These are phyloP conservation scores for Alternaria atra DNA, from an alignment of 2,329 filamentous ascomycete genomes.

Conservation along the genomic window DNA sequence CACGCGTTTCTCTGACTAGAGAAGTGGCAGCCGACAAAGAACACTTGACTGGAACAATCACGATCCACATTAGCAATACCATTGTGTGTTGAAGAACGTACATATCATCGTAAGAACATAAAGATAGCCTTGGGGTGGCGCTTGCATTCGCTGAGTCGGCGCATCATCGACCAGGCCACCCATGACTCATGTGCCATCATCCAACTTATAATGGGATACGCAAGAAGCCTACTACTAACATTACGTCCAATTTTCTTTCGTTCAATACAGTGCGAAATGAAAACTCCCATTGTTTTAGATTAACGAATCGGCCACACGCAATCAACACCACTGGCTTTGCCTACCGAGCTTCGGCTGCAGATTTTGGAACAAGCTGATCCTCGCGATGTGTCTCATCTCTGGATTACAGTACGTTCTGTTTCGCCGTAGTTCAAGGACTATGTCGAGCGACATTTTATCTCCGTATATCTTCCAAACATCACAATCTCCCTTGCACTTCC, in stretches of 20 bases:
- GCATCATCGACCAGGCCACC: too few species aligned
- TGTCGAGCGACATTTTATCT: conserved; percentile 30
- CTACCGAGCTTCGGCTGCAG: conserved; percentile 30
- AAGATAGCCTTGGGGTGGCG: neutral
- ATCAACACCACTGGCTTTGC: conserved; percentile 6
- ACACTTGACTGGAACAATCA: neutral
- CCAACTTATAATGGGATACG: too few species aligned
- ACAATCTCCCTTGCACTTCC: conserved; percentile 28
- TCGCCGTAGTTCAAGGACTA: conserved; percentile 24
- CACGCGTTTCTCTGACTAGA: neutral
- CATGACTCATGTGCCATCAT: too few species aligned
- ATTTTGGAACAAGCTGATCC: conserved; percentile 18
- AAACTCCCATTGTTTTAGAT: neutral
- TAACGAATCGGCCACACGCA: neutral
- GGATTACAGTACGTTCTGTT: conserved; percentile 27
- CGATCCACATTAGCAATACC: neutral
- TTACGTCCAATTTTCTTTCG: neutral
- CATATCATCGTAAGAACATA: neutral
- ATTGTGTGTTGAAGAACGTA: neutral
- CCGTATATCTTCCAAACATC: conserved; percentile 22
- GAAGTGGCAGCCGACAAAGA: neutral
- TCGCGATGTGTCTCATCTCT: conserved; percentile 25
- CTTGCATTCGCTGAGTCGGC: neutral
- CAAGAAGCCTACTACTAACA: too few species aligned
- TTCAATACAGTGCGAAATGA: neutral